A percentile compares a stretch with the other conserved stretches of the same genome.
Conservation (phyloP, 2,329 filamentous ascomycete genomes). For the Aspergillus glaucus region DNA sequence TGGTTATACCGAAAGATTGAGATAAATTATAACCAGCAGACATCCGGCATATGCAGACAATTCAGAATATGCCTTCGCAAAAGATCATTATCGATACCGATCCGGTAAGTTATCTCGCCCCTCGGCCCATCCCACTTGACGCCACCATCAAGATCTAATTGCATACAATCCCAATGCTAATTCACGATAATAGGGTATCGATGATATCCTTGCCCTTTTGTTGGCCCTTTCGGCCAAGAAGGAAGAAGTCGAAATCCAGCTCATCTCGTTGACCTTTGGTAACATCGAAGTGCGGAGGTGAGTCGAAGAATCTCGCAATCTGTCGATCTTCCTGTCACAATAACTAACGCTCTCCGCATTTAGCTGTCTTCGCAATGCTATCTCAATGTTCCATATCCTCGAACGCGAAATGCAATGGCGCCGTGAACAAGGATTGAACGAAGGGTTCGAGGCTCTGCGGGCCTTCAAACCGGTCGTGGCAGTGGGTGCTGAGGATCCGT, state of each 20-base stretch:
- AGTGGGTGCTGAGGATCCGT: conserved; percentile 75
- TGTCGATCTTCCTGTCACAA: not conserved
- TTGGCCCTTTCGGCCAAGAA: conserved; percentile 74
- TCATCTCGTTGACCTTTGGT: conserved; percentile 87
- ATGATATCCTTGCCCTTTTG: conserved; percentile 84
- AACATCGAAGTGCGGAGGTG: conserved; percentile 84
- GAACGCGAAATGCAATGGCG: conserved; percentile 87
- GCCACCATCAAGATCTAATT: no score
- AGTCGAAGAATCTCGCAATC: conserved; percentile 8
- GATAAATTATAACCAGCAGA: no score
- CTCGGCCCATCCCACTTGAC: not conserved
- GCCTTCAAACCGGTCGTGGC: conserved; percentile 75
- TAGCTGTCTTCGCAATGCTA: conserved; percentile 79
- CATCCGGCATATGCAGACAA: no score
- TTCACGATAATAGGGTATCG: conserved; percentile 55
- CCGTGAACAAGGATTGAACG: conserved; percentile 56
- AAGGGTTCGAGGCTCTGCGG: conserved; percentile 68
- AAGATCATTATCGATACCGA: conserved; percentile 96
- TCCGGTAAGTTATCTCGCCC: conserved; percentile 52
- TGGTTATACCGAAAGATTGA: no score
- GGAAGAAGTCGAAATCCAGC: conserved; percentile 76
- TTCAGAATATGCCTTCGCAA: conserved; percentile 54
- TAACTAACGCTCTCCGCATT: not conserved
- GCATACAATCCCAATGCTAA: not conserved
- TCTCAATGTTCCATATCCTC: conserved; percentile 85